Evolutionary conservation across 371 early-diverging fungal genomes (phyloP), one percentile per base, ranked within the genome.

Genomic region (Rhizomucor miehei): DNA sequence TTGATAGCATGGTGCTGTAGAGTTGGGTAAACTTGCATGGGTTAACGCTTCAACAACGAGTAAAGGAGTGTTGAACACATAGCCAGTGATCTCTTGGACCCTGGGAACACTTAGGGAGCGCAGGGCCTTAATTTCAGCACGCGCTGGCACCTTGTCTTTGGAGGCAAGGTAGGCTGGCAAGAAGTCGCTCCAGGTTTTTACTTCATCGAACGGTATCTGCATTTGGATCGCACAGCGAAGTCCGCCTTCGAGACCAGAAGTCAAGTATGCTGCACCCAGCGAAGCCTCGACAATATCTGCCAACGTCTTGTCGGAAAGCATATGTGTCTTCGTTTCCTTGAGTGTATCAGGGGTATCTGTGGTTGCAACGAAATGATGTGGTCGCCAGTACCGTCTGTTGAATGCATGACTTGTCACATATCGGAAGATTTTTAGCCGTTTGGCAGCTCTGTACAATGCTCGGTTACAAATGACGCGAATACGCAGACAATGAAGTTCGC

Each of bases 251-350:
- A 76, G 63, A 0, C 92, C 92, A 11, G 81, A 75, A 34, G 79
- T 72, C 1, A 86, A 36, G 41, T 85, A 79, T 14, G 87, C 81
- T 0, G 96, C 96, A 0, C 95, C 97, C 20, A 98, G 65, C 4
- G 90, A 66, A 0, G 96, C 92, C 65, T 97, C 97, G 0, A 97
- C 82, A 38, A 91, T 70, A 77, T 97, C 97, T 1, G 97, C 97
- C 35, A 93, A 63, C 0, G 85, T 84, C 58, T 97, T 95, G 55
- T 92, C 89, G 1, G 90, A 87, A 12, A 91, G 60, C 41, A 51
- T 65, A 51, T 85, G 81, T 1, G 53, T 51, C 19, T 48, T 58
- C n/a, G 67, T 35, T 8, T 58, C 60, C 13, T 70, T 63, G 1
- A 73, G 57, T 0, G 68, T 67, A 1, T 71, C 68, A 39, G 65